These are phyloP conservation scores for Talaromyces sp. DNA, from an alignment of 2,329 filamentous ascomycete species.

Conservation along the genomic window DNA sequence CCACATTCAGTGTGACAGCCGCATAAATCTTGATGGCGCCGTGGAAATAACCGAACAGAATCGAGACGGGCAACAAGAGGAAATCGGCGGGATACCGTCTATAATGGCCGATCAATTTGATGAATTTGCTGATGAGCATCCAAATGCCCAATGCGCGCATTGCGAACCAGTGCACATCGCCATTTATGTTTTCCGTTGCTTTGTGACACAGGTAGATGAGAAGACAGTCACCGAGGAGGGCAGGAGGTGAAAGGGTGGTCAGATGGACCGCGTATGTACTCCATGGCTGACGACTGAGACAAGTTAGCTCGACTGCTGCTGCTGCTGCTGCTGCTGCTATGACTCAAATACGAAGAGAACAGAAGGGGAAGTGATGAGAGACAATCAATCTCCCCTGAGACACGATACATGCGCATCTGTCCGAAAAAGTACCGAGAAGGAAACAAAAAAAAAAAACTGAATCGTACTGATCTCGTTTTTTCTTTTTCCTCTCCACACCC, in stretches of 20 bases:
- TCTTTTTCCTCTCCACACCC: not conserved
- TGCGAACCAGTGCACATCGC: constrained; percentile 49
- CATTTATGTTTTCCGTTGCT: constrained; percentile 59
- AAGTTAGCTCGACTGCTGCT: constrained; percentile 23
- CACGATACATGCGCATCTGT: constrained; percentile 15
- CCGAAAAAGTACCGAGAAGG: constrained; percentile 15
- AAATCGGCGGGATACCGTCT: constrained; percentile 77
- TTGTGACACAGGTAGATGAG: constrained; percentile 65
- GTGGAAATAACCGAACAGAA: constrained; percentile 89
- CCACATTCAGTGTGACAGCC: constrained; percentile 73
- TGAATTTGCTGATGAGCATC: constrained; percentile 84
- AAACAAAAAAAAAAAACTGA: not conserved
- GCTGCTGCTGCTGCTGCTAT: constrained; percentile 4
- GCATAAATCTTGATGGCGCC: constrained; percentile 89
- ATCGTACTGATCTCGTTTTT: not conserved
- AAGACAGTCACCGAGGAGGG: constrained; percentile 70
- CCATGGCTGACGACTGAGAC: constrained; percentile 76
- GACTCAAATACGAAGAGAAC: not conserved
- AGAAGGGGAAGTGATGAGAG: not conserved
- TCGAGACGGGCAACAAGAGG: constrained; percentile 73
- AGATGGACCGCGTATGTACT: constrained; percentile 89
- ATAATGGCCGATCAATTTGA: constrained; percentile 86
- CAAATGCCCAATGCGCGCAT: constrained; percentile 63
- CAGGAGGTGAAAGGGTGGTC: constrained; percentile 86
- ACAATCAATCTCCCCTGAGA: not conserved